phyloP scores from a whole-genome alignment of 805 yeast species.

The Clavispora asparagi region DNA sequence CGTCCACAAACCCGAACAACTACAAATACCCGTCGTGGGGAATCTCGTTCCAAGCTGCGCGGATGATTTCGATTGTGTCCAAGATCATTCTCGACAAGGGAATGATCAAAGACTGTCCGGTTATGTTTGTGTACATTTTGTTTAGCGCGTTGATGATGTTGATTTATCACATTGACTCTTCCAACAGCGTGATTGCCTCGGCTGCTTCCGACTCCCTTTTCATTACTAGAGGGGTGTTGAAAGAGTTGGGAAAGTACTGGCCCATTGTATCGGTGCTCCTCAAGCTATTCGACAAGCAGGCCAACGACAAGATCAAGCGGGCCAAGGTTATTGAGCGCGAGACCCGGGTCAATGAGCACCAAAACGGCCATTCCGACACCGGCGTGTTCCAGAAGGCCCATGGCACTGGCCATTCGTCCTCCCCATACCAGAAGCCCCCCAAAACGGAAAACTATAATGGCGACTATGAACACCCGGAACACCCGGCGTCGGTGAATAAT shows the following conservation, averaged over 20 bases:
- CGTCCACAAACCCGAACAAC: conserved; percentile 36
- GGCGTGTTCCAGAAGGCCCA: background rate
- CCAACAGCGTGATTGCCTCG: conserved; percentile 35
- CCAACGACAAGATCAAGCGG: conserved; percentile 37
- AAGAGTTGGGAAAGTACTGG: conserved; percentile 34
- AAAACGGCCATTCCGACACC: conserved; percentile 14
- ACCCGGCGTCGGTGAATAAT: background rate
- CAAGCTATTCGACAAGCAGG: conserved; percentile 37
- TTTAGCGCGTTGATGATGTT: conserved; percentile 67
- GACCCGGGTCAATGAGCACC: conserved; percentile 31
- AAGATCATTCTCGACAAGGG: conserved; percentile 48
- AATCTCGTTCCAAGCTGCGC: conserved; percentile 75
- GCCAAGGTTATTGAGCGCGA: conserved; percentile 36
- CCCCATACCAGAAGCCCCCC: background rate
- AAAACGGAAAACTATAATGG: background rate
- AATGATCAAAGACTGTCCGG: conserved; percentile 50
- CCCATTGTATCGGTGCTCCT: conserved; percentile 35
- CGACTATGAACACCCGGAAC: background rate
- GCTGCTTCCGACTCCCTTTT: conserved; percentile 40
- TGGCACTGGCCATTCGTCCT: background rate
- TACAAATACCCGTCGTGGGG: conserved; percentile 70
- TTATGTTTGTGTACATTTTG: conserved; percentile 52
- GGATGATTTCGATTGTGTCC: conserved; percentile 62
- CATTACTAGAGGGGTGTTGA: conserved; percentile 32
- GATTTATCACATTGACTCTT: conserved; percentile 57